Percentiles rank a stretch among this genome's conserved stretches.
Conservation (phyloP, 768 basidiomycete species). For the Mrakia gelida region DNA sequence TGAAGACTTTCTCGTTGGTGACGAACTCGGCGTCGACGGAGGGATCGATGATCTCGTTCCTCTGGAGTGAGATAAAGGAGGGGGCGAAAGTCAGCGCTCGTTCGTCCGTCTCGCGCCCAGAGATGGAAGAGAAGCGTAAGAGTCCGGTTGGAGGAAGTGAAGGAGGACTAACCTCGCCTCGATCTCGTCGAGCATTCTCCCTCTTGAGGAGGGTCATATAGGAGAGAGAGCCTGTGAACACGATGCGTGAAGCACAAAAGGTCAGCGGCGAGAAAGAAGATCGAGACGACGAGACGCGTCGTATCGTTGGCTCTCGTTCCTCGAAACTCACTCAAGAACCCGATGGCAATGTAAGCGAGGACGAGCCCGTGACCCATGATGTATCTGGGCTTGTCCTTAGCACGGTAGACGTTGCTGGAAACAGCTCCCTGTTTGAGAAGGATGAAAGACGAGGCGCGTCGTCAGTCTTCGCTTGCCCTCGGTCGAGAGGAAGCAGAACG, state of each 20-base stretch:
- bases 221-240: slow-evolving; percentile 41
- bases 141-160: neutral
- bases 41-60: slow-evolving; percentile 21
- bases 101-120: neutral
- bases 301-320: neutral
- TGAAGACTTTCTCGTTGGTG: neutral
- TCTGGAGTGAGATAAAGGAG: neutral
- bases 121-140: neutral
- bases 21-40: neutral
- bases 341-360: slow-evolving; percentile 65
- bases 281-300: neutral
- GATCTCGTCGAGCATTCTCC: slow-evolving; percentile 64
- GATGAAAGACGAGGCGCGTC: neutral
- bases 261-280: neutral
- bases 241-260: neutral
- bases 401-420: slow-evolving; percentile 70
- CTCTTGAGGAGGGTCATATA: slow-evolving; percentile 51
- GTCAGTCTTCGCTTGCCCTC: too few relatives aligned
- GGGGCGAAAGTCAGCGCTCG: neutral
- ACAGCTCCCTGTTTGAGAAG: slow-evolving; percentile 63
- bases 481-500: neutral
- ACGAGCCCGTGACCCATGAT: slow-evolving; percentile 63
- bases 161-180: slow-evolving; percentile 50
- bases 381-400: slow-evolving; percentile 64
- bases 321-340: slow-evolving; percentile 47